Evolutionary conservation across 1,284 basidiomycete species (phyloP).

Genomic region (Tranzscheliella williamsii): DNA sequence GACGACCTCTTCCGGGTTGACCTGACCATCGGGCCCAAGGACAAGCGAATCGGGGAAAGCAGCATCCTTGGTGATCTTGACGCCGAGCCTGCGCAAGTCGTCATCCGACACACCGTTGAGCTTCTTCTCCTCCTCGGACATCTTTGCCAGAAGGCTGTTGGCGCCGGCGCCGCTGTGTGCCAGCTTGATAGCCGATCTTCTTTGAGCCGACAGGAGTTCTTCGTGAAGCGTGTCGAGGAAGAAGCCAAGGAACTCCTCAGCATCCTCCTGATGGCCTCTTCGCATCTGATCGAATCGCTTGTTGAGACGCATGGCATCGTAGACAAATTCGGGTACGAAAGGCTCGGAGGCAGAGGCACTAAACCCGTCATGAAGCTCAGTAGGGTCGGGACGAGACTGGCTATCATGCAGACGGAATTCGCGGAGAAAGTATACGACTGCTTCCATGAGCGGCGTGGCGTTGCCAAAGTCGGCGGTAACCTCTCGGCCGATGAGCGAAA

Average conservation of each 20-base stretch:
- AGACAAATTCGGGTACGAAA: constrained; percentile 86
- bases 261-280: constrained; percentile 94
- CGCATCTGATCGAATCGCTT: constrained; percentile 91
- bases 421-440: constrained; percentile 76
- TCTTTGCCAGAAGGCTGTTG: constrained; percentile 21
- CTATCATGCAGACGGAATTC: constrained; percentile 67
- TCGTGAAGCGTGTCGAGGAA: constrained; percentile 94
- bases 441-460: constrained; percentile 78
- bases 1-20: constrained; percentile 64
- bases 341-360: constrained; percentile 62
- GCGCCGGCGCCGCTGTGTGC: constrained; percentile 41
- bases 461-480: constrained; percentile 64
- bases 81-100: constrained; percentile 22
- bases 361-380: constrained; percentile 12
- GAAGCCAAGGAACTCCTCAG: constrained; percentile 98
- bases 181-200: constrained; percentile 57
- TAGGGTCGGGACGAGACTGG: constrained; percentile 9
- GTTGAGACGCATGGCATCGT: constrained; percentile 93
- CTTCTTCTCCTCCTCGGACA: constrained; percentile 33
- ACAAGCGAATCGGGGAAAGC: constrained; percentile 6
- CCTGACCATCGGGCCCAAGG: constrained; percentile 7
- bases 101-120: constrained; percentile 35
- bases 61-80: constrained; percentile 14
- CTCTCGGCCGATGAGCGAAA: constrained; percentile 72
- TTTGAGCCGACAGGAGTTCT: constrained; percentile 74